phyloP scores from a whole-genome alignment of 148 eudicot species.

The Cornus suecica region DNA sequence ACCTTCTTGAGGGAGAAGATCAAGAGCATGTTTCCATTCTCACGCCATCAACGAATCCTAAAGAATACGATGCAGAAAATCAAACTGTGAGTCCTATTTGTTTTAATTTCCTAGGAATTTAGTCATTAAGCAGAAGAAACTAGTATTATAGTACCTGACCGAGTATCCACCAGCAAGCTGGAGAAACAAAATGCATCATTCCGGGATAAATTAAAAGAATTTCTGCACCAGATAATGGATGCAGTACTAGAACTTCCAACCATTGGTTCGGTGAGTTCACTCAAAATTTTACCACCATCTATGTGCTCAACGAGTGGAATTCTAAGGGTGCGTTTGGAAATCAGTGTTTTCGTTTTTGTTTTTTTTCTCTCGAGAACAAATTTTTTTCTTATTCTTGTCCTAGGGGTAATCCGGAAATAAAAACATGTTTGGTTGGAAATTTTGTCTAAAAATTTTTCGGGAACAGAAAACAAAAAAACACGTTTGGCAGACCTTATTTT shows the following conservation, averaged over 20 bases:
- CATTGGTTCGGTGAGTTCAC: conserved; percentile 61
- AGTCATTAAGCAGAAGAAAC: too few species aligned
- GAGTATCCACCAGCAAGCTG: conserved; percentile 14
- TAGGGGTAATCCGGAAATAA: too few species aligned
- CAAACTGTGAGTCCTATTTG: conserved; percentile 28
- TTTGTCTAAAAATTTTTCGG: too few species aligned
- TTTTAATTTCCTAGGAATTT: too few species aligned
- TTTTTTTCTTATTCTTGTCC: too few species aligned
- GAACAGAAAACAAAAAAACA: too few species aligned
- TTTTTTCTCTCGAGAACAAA: too few species aligned
- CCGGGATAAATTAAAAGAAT: conserved; percentile 26
- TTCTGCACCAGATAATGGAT: conserved; percentile 47
- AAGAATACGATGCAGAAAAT: conserved; percentile 21
- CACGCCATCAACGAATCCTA: conserved; percentile 8
- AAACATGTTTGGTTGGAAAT: too few species aligned
- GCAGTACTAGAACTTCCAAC: conserved; percentile 84
- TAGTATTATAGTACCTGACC: too few species aligned
- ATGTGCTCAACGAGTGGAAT: not conserved
- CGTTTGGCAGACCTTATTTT: too few species aligned
- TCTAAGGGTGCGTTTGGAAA: too few species aligned
- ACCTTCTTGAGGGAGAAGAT: conserved; percentile 49
- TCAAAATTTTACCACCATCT: not conserved
- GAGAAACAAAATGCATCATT: conserved; percentile 19
- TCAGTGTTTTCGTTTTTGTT: too few species aligned
- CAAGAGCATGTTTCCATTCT: conserved; percentile 26